Conservation (phyloP, 306 rosid genomes). For the Acacia melanoxylon region DNA sequence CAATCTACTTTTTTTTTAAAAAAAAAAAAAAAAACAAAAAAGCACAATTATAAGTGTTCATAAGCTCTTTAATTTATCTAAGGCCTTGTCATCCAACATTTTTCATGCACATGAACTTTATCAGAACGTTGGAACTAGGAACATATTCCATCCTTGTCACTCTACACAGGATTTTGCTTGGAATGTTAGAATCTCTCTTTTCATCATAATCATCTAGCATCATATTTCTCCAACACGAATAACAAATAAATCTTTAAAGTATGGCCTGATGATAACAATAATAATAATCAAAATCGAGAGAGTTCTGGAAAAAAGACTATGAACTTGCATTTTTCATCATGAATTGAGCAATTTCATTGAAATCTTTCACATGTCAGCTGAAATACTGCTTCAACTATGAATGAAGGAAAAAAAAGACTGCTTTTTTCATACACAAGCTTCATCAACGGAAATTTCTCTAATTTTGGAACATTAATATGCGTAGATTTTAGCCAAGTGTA, state of each 20-base stretch:
- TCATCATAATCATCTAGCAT: neutral
- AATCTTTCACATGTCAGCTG: neutral
- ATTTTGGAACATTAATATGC: neutral
- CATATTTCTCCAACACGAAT: neutral
- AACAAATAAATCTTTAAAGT: neutral
- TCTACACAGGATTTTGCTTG: neutral
- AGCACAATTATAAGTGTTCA: neutral
- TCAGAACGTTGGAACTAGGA: neutral
- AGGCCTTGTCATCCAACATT: neutral
- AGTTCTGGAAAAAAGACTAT: neutral
- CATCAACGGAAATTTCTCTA: neutral
- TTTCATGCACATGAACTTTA: neutral
- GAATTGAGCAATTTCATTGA: neutral
- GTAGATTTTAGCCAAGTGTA: neutral
- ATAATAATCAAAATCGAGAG: neutral
- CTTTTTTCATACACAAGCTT: neutral
- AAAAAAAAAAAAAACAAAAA: no score
- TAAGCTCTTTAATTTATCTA: neutral
- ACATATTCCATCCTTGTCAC: slow-evolving; percentile 2
- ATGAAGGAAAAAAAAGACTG: neutral
- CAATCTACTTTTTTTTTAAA: neutral
- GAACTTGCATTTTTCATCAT: no score
- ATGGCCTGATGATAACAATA: neutral
- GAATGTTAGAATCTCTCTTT: neutral
- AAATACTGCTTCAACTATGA: neutral